Conservation (phyloP, 345 rosid genomes). For the Cardamine resedifolia region DNA sequence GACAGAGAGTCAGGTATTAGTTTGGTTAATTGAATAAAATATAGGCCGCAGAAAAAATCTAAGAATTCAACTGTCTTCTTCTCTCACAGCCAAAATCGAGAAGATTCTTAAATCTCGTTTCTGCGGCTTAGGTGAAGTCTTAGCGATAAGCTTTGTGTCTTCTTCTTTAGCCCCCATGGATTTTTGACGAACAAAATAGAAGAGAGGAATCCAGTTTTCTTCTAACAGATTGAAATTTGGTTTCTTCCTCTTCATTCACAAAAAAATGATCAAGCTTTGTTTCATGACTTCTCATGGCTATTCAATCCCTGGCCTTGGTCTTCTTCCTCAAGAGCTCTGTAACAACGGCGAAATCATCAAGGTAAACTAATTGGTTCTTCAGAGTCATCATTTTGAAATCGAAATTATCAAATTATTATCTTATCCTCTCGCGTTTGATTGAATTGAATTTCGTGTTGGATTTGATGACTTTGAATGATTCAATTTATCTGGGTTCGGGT, state of each 20-base stretch:
- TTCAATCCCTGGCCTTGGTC: constrained; percentile 46
- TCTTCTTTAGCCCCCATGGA: constrained; percentile 7
- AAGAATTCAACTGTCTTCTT: constrained; percentile 27
- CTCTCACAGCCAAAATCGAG: constrained; percentile 33
- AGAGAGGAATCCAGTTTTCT: constrained; percentile 25
- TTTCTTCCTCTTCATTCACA: constrained; percentile 35
- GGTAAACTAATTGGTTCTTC: constrained; percentile 38
- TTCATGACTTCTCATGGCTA: constrained; percentile 68
- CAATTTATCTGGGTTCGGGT: constrained; percentile 6
- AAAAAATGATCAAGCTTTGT: constrained; percentile 56
- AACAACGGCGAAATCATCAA: constrained; percentile 50
- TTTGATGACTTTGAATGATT: not conserved
- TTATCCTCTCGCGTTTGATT: not conserved
- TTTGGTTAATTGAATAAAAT: constrained; percentile 6
- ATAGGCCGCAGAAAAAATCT: constrained; percentile 25
- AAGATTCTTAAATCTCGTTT: constrained; percentile 39
- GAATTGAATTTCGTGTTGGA: not conserved
- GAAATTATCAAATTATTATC: not conserved
- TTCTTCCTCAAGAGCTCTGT: constrained; percentile 36
- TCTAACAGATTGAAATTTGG: constrained; percentile 28
- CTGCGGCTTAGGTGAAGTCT: constrained; percentile 31
- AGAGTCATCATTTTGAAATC: not conserved
- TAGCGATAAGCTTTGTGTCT: constrained; percentile 31
- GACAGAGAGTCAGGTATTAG: not conserved
- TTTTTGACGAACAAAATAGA: constrained; percentile 12